Evolutionary conservation across 768 basidiomycete genomes (phyloP).

Genomic region (Xanthoconium stramineum): DNA sequence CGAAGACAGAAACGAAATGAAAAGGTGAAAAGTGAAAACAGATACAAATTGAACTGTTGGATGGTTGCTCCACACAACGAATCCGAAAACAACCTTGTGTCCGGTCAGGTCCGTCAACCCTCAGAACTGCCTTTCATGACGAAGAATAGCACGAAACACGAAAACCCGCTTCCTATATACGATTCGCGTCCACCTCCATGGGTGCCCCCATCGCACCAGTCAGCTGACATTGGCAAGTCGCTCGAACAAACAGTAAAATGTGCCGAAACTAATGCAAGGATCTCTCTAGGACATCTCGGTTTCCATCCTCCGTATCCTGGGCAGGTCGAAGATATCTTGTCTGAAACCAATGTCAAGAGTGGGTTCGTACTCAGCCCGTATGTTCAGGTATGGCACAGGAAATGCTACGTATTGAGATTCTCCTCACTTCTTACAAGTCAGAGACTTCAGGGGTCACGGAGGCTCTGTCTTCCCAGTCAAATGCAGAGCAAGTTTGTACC

Average conservation of each 20-base stretch:
- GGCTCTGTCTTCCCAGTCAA: constrained; percentile 10
- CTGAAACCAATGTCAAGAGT: constrained; percentile 59
- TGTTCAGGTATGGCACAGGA: constrained; percentile 49
- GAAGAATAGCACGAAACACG: constrained; percentile 27
- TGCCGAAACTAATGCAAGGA: not conserved
- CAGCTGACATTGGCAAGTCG: constrained; percentile 65
- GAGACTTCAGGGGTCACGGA: constrained; percentile 19
- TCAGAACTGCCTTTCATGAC: constrained; percentile 13
- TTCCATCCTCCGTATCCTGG: constrained; percentile 73
- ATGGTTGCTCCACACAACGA: no score
- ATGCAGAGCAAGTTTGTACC: constrained; percentile 40
- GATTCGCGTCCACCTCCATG: constrained; percentile 68
- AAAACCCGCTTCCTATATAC: constrained; percentile 47
- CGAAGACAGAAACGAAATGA: no score
- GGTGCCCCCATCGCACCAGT: constrained; percentile 63
- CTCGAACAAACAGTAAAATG: not conserved
- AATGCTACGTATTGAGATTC: not conserved
- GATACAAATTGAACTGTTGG: no score
- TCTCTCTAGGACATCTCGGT: constrained; percentile 60
- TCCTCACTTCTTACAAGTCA: constrained; percentile 16
- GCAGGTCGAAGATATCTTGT: constrained; percentile 73
- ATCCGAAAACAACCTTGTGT: no score
- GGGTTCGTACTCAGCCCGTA: constrained; percentile 55
- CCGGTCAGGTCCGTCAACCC: no score
- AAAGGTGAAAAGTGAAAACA: no score